Base-by-base conservation (phyloP, 1,284 basidiomycete species). In the Ganoderma boninense region DNA sequence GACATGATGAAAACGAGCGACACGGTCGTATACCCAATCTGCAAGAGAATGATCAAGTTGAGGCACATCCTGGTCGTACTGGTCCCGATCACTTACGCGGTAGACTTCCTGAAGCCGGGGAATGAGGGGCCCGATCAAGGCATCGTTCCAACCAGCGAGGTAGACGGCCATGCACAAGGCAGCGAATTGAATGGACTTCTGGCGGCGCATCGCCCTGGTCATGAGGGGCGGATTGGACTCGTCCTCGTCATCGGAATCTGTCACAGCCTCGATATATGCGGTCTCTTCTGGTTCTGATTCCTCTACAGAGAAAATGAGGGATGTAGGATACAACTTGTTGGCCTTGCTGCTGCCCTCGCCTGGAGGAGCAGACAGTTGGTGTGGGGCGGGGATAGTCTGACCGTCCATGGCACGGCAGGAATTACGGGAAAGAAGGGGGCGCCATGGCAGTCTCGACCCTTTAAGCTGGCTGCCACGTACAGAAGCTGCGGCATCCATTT, bases 81-180 rank as follows among this genome's bases (percentile, higher is more conserved):
- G 8, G 26, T 40, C 11, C 23, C 71, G 11, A 1, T 32, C 18
- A 75, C 80, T 59, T 76, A 87, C 86, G 68, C 84, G 75, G 74
- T 91, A 91, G 67, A 86, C 80, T 0, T 77, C 77, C 74, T 89
- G 89, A n/a, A 91, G 85, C 1, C 83, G 81, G n/a, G 89, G 89
- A 1, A 91, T 77, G 18, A 91, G 79, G 2, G 90, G 89, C 0
- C 89, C 90, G n/a, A 86, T 85, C 16, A 86, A 85, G 1, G 86
- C 86, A 75, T 91, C 90, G 75, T 89, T 90, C 89, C 43, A 43
- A 8, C 90, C 90, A 5, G 82, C 80, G 20, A 89, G 73, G 62
- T 85, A 86, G 32, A 85, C 73, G n/a, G 43, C 43, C 43, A 43
- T 43, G 14, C 43, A 43, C 43, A 43, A 43, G 43, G 43, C 43